Base-by-base conservation (phyloP, 169 alveolate genomes). In the Eimeria falciformis region DNA sequence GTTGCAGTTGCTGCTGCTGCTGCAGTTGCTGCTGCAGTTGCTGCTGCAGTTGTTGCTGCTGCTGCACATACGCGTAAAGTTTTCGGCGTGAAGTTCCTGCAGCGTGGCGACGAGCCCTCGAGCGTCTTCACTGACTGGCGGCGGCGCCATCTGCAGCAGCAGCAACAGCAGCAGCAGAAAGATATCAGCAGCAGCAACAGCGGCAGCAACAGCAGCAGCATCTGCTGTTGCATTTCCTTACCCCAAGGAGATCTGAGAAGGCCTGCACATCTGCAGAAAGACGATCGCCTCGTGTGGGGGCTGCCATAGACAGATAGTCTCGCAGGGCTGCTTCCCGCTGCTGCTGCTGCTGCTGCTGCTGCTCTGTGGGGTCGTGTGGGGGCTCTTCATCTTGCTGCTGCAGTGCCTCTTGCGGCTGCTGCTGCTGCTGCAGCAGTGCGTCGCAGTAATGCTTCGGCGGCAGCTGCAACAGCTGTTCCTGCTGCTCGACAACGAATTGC, bases 11-110 rank as follows among this genome's bases (percentile, higher is more conserved):
- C 62, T 50, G 11, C 62, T 50, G 23, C 62, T 50, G 62, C 11
- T 50, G 62, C 11, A 50, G 11, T 21, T 50, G 62, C 73, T n/a
- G 73, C n/a, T n/a, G 2, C 73, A 9, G 37, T 14, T 9, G 73
- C 73, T 62, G 73, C 33, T 62, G 2, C 0, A 18, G 17, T 29
- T 62, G 73, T 29, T 62, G 73, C 73, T 14, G 73, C 25, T 62
- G 73, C 73, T 62, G 73, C 73, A n/a, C 73, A 18, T 62, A 62
- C 73, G 73, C 29, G 73, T 62, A 29, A 62, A 62, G 25, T 62
- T 62, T 3, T 62, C 73, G 33, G 33, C 7, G 46, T 62, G 73
- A n/a, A 62, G 73, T 62, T 62, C 73, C 29, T 62, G 73, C 1
- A 62, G 73, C n/a, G 73, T n/a, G 17, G 73, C 46, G 17, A 62